Evolutionary conservation across 139 green algal genomes (phyloP), one percentile per base, ranked within the genome.

Genomic region (Chlorella sp.): DNA sequence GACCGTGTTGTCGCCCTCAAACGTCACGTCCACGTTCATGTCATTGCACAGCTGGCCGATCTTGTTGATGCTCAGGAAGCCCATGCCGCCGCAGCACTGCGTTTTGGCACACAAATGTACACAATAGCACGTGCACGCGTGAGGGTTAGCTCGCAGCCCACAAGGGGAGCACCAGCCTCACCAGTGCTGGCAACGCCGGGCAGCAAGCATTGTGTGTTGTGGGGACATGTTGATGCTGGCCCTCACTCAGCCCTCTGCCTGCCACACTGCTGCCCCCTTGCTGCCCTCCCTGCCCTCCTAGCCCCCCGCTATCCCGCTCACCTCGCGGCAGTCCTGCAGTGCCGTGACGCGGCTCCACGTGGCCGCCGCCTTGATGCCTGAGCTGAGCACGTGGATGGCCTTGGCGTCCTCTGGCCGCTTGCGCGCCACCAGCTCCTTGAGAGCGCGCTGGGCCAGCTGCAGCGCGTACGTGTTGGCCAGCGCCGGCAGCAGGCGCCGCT

Each of bases 1-100:
- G 36, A 97, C 92, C 0, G 91, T 95, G 86, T 97, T 97, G 82
- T 95, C 92, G 49, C 92, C 92, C 82, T 97, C 92, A 74, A 97
- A 97, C 2, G 92, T 96, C 20, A 87, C 76, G 69, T 96, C 92
- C 33, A 97, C 89, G 63, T 96, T 88, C 79, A 93, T 94, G 84
- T 97, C 92, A 35, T 80, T 95, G 35, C 85, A 86, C 79, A 95
- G 84, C 6, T 87, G 82, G 1, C 89, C 92, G 29, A 97, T 97
- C 65, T 88, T 84, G 83, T 97, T 97, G 50, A 75, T 82, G 1
- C 90, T 79, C 62, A 91, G 73, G 73, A 96, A 92, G 67, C 92
- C 90, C 85, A 88, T 82, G 63, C 88, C 91, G 1, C 91, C 91
- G 74, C 91, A 96, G 78, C 85, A 90, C 86, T 96, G 66, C 26